These are phyloP conservation scores for Mitragyna speciosa DNA, from an alignment of 257 asterid species.

Conservation along the genomic window DNA sequence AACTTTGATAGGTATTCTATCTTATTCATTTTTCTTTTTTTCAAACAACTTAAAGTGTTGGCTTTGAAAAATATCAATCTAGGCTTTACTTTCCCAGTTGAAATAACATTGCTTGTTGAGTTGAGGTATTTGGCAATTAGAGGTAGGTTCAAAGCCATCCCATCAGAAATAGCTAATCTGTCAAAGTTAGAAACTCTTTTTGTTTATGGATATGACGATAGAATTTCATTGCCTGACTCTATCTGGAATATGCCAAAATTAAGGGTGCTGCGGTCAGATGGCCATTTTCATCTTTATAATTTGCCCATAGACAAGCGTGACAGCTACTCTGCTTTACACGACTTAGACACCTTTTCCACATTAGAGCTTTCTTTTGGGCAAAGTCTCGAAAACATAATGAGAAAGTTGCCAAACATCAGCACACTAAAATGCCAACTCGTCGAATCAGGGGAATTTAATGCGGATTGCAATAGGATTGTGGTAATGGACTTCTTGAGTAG, in stretches of 20 bases:
- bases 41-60: conserved; percentile 7
- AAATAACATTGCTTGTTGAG: neutral
- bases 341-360: neutral
- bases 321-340: too few relatives aligned
- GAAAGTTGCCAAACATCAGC: neutral
- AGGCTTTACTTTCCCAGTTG: neutral
- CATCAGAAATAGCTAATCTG: neutral
- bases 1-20: too few relatives aligned
- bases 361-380: neutral
- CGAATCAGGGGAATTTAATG: too few relatives aligned
- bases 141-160: neutral
- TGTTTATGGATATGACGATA: neutral
- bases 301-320: neutral
- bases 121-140: conserved; percentile 7
- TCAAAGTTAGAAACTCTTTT: conserved; percentile 1
- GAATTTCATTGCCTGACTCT: neutral
- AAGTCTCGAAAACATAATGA: neutral
- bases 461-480: neutral
- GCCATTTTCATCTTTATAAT: neutral
- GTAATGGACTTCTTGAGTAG: neutral
- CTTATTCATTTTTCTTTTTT: neutral
- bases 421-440: neutral
- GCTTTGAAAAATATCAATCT: neutral
- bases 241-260: neutral
- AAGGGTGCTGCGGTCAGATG: neutral